Percentiles rank a stretch among this genome's conserved stretches.
These are phyloP conservation scores for Umbilicaria muhlenbergii DNA, from an alignment of 495 filamentous ascomycete genomes.

Conservation along the genomic window DNA sequence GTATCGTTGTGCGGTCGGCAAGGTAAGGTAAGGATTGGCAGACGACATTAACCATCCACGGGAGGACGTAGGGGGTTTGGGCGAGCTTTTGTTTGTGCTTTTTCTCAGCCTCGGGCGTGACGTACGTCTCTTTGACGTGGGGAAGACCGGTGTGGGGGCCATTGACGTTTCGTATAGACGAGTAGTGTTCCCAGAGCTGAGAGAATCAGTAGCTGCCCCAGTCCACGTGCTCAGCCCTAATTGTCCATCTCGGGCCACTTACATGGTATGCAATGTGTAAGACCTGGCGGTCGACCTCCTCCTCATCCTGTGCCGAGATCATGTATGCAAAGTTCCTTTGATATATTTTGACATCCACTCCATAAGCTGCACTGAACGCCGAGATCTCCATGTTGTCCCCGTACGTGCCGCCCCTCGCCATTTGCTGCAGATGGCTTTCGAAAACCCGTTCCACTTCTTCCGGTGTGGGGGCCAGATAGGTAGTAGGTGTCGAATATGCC, in stretches of 20 bases:
- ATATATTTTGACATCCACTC: slow-evolving; percentile 50
- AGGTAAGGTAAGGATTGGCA: slow-evolving; percentile 39
- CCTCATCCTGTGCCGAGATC: slow-evolving; percentile 27
- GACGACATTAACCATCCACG: slow-evolving; percentile 50
- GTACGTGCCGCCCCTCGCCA: slow-evolving; percentile 47
- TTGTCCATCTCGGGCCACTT: slow-evolving; percentile 16
- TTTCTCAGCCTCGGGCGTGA: slow-evolving; percentile 13
- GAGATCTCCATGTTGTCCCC: slow-evolving; percentile 59
- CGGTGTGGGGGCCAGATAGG: slow-evolving; percentile 28
- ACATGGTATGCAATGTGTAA: slow-evolving; percentile 61
- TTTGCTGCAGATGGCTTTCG: slow-evolving; percentile 41
- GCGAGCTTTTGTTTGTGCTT: slow-evolving; percentile 20
- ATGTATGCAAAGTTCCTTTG: slow-evolving; percentile 27
- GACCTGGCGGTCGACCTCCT: slow-evolving; percentile 21
- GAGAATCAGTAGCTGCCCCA: slow-evolving; percentile 2
- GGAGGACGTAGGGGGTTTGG: slow-evolving; percentile 24
- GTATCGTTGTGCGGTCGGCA: slow-evolving; percentile 36
- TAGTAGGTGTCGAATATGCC: slow-evolving; percentile 19
- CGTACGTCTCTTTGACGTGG: slow-evolving; percentile 18
- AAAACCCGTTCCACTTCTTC: slow-evolving; percentile 48
- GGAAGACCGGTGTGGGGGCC: slow-evolving; percentile 44
- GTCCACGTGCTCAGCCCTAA: too few relatives aligned
- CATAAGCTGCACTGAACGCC: slow-evolving; percentile 48
- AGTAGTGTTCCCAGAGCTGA: slow-evolving; percentile 59
- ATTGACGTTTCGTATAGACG: slow-evolving; percentile 47